Base-by-base conservation (phyloP, 192 early-diverging fungal species). In the Diversispora eburnea region DNA sequence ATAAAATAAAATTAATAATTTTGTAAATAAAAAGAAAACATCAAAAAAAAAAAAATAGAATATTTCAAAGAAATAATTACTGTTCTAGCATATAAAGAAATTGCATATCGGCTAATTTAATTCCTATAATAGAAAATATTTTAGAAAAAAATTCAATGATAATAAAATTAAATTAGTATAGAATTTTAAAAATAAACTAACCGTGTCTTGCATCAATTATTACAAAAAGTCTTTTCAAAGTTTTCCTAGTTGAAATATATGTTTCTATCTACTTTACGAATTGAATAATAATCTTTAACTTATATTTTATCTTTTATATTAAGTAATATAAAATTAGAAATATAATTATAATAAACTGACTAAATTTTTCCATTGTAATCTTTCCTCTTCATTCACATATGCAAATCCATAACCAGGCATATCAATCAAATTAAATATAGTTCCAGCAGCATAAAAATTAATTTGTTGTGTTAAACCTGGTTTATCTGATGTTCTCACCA, bases 331-430 rank as follows among this genome's bases (percentile, higher is more conserved):
- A 52, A 60, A 63, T 17, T 43, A 61, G 67, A 42, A 48, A 46
- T 51, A 22, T 20, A 22, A 66, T 33, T 22, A 46, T 3, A 15
- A 0, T 17, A 3, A 12, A 54, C 72, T 17, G 80, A 89, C 87
- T 83, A 93, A 54, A 45, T 86, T 77, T 74, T 73, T 73, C 91
- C 91, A 93, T 25, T 74, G 48, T 41, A 69, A 19, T 39, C 80
- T 71, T 20, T 80, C 76, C 48, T 83, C 84, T n/a, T 91, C 88
- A 52, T 91, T 87, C 25, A 83, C 89, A 80, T 84, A 90, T 3
- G 91, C 91, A 79, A 93, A 93, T 42, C 91, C 91, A 76, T 92
- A 92, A 57, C 91, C 91, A 7, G 91, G 91, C 91, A 93, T 91
- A 74, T 93, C 91, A 3, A 91, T 84, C 61, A 93, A 79, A 58